Evolutionary conservation across 192 early-diverging fungal genomes (phyloP), one percentile per base, ranked within the genome.

Genomic region (Rhizophagus prolifer): DNA sequence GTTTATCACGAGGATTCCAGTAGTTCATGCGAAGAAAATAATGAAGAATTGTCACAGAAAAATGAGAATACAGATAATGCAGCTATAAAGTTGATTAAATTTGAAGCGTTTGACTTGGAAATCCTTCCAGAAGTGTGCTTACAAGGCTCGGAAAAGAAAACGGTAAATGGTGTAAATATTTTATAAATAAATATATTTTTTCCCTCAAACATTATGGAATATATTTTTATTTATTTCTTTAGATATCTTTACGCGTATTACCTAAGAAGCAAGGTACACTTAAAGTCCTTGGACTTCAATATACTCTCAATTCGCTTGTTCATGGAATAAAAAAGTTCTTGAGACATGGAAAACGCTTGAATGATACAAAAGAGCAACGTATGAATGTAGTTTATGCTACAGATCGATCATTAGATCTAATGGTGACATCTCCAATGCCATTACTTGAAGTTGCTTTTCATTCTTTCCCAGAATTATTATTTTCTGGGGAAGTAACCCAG

Each of bases 341-440:
- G 13, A 88, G 92, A 69, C 85, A 84, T 1, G 94, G 94, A 0
- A 86, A 85, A 36, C 89, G 94, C 23, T 80, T 93, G 19, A 94
- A 95, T 79, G 88, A 89, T n/a, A 94, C 93, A 2, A 85, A 87
- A 67, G 88, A 91, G 73, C 90, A 95, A 68, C 87, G 86, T 28
- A 78, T 85, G 73, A 79, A 78, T 2, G 64, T 79, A 9, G 78
- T 87, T 19, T 94, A 95, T 80, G 88, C 91, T n/a, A 84, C 86
- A 12, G 94, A 96, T 50, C 80, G 88, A 34, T 85, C 90, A 21
- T 81, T 97, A 16, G 89, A 87, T 26, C 86, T 99, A 46, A 80
- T 86, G 9, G 91, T 97, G 4, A 92, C 92, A 1, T 88, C 90
- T 0, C 89, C 90, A 2, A 92, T 97, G 91, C 96, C 97, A 8